Percentiles rank a stretch among this genome's conserved stretches.
Evolutionary conservation across 2,329 filamentous ascomycete genomes (phyloP).

Genomic region (Calonectria pseudoreteaudii): DNA sequence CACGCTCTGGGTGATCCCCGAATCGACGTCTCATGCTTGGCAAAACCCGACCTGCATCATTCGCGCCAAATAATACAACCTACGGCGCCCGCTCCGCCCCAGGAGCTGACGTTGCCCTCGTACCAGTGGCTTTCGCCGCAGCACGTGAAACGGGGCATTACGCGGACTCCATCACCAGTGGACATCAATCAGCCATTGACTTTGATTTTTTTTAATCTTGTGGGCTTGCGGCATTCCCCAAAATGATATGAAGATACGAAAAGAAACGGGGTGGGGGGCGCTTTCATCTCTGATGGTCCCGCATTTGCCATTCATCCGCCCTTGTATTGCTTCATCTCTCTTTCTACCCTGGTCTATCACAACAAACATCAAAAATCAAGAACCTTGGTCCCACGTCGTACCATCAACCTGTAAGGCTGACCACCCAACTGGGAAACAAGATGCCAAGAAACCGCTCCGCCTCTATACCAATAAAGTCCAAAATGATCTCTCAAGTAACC

Average conservation of each 20-base stretch:
- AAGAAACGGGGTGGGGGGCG: not conserved
- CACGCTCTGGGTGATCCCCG: not conserved
- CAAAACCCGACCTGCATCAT: not conserved
- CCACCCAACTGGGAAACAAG: not conserved
- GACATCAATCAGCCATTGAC: constrained; percentile 9
- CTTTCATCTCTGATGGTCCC: not conserved
- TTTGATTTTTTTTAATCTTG: not conserved
- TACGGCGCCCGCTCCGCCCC: constrained; percentile 32
- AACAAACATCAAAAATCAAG: not conserved
- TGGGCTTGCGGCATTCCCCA: not conserved
- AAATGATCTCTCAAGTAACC: constrained; percentile 5
- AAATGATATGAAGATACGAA: not conserved
- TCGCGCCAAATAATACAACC: not conserved
- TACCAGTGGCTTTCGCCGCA: constrained; percentile 6
- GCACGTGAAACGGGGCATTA: constrained; percentile 7
- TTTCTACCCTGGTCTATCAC: constrained; percentile 10
- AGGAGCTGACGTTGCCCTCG: constrained; percentile 27
- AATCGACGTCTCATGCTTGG: not conserved
- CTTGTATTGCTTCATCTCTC: not conserved
- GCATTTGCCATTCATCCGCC: not conserved
- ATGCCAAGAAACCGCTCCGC: not conserved
- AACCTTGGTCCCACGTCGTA: not conserved
- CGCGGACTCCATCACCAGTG: constrained; percentile 4
- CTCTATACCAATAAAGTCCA: constrained; percentile 17
- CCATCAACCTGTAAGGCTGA: not conserved